Evolutionary conservation across 371 early-diverging fungal species (phyloP).

Genomic region (Batkoa obscura): DNA sequence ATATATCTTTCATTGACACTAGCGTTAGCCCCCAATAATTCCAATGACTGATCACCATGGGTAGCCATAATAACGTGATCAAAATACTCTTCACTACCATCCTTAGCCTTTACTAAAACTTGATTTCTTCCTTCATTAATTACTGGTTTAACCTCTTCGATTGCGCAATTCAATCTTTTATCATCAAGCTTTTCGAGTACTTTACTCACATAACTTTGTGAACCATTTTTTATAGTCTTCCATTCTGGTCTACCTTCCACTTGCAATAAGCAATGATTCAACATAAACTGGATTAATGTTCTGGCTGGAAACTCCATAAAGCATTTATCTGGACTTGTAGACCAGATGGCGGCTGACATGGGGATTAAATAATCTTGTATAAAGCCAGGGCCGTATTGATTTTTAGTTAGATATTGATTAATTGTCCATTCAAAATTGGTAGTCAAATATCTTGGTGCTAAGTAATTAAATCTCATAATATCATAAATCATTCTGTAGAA

Average conservation of each 20-base stretch:
- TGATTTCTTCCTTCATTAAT: neutral
- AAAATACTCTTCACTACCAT: conserved; percentile 15
- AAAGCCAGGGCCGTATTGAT: conserved; percentile 26
- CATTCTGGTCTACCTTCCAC: conserved; percentile 25
- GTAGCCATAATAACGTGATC: conserved; percentile 36
- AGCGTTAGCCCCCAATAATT: conserved; percentile 23
- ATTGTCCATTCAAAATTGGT: conserved; percentile 9
- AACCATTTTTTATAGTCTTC: conserved; percentile 29
- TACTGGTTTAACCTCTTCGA: neutral
- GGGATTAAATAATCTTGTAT: conserved; percentile 29
- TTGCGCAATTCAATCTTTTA: conserved; percentile 1
- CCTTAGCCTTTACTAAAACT: conserved; percentile 11
- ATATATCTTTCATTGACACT: conserved; percentile 21
- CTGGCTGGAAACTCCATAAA: conserved; percentile 25
- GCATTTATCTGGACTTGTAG: conserved; percentile 30
- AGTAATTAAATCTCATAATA: conserved; percentile 23
- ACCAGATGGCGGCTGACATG: conserved; percentile 41
- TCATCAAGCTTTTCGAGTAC: conserved; percentile 14
- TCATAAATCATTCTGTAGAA: conserved; percentile 29
- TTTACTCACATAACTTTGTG: conserved; percentile 15
- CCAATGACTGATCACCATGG: conserved; percentile 31
- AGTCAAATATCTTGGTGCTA: conserved; percentile 17
- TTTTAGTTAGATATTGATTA: conserved; percentile 21
- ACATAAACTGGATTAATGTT: conserved; percentile 33
- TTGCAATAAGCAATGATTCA: conserved; percentile 33